A percentile compares a stretch with the other conserved stretches of the same genome.
Evolutionary conservation across 2,329 filamentous ascomycete species (phyloP).

Genomic region (Neurospora crassa): DNA sequence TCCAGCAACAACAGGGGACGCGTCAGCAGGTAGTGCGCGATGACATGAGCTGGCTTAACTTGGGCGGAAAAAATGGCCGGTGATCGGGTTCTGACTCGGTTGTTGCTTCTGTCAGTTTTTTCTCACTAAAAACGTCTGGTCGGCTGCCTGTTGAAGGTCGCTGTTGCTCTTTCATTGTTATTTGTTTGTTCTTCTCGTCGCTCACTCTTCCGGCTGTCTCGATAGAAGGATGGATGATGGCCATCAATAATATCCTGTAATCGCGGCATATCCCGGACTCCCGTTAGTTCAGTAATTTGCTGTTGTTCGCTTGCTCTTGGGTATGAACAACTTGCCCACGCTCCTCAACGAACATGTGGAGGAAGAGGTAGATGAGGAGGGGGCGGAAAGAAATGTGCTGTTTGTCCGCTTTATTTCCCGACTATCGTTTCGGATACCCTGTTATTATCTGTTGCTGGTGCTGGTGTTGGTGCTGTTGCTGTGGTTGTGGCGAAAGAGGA

Average conservation of each 20-base stretch:
- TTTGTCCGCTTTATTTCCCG: neutral
- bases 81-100: neutral
- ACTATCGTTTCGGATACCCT: neutral
- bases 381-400: neutral
- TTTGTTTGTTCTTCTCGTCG: neutral
- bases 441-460: neutral
- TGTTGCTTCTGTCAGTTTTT: neutral
- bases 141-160: neutral
- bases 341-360: neutral
- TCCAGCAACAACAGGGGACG: slow-evolving; percentile 15
- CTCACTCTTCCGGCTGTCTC: neutral
- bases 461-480: neutral
- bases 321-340: neutral
- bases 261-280: neutral
- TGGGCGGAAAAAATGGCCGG: slow-evolving; percentile 37
- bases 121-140: neutral
- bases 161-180: neutral
- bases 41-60: slow-evolving; percentile 76
- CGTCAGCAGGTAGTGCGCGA: slow-evolving; percentile 38
- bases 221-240: neutral
- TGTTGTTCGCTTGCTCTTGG: neutral
- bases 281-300: neutral
- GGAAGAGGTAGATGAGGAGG: neutral
- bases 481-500: neutral
- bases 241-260: neutral